These are phyloP conservation scores for Alternaria burnsii DNA, from an alignment of 2,329 filamentous ascomycete genomes.

Conservation along the genomic window DNA sequence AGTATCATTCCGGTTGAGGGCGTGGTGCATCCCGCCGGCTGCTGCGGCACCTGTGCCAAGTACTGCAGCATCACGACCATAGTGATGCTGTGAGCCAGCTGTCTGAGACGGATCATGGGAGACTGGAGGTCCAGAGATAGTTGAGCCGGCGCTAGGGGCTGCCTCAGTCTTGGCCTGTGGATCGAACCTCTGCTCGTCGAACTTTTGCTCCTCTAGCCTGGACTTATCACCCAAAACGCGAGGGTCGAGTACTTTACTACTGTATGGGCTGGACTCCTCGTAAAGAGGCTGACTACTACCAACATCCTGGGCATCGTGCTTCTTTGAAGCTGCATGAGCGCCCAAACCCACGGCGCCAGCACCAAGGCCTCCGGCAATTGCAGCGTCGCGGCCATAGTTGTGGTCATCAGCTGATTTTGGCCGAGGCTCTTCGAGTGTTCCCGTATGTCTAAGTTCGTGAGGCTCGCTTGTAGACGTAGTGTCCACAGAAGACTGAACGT, in stretches of 20 bases:
- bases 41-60: not conserved
- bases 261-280: conserved; percentile 36
- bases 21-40: not conserved
- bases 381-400: conserved; percentile 38
- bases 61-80: conserved; percentile 30
- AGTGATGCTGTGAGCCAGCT: conserved; percentile 28
- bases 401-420: conserved; percentile 30
- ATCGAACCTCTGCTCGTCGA: conserved; percentile 32
- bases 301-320: conserved; percentile 22
- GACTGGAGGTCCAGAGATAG: conserved; percentile 18
- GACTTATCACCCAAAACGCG: conserved; percentile 32
- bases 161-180: conserved; percentile 21
- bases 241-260: conserved; percentile 38
- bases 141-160: conserved; percentile 11
- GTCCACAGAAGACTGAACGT: not conserved
- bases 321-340: conserved; percentile 25
- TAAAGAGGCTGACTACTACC: conserved; percentile 22
- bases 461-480: conserved; percentile 8
- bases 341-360: conserved; percentile 35
- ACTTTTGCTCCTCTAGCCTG: conserved; percentile 29
- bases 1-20: conserved; percentile 5
- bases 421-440: conserved; percentile 30
- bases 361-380: conserved; percentile 36
- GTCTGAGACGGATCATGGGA: conserved; percentile 11
- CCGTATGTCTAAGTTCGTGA: conserved; percentile 37